These are phyloP conservation scores for Pseudogymnoascus verrucosus DNA, from an alignment of 2,329 filamentous ascomycete genomes.

Conservation along the genomic window DNA sequence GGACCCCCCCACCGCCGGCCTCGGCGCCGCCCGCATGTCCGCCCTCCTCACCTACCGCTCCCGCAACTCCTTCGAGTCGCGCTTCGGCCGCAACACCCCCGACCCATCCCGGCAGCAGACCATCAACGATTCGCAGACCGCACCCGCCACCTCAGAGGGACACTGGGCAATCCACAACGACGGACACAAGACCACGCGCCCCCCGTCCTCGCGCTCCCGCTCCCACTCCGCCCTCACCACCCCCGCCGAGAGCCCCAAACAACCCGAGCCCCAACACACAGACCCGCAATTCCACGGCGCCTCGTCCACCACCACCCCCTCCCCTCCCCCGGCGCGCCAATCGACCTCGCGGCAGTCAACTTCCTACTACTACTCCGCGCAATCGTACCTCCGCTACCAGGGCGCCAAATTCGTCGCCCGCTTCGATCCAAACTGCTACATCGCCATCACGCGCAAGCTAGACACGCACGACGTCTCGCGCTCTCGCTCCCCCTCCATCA, in stretches of 20 bases:
- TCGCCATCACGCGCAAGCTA: constrained; percentile 94
- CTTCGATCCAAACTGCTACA: constrained; percentile 98
- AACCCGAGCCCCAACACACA: constrained; percentile 30
- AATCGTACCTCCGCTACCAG: constrained; percentile 95
- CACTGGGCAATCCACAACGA: constrained; percentile 81
- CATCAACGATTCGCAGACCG: constrained; percentile 61
- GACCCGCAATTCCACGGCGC: constrained; percentile 68
- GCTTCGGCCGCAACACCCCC: constrained; percentile 88
- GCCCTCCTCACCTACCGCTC: constrained; percentile 93
- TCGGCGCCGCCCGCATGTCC: constrained; percentile 94
- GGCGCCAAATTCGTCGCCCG: constrained; percentile 93
- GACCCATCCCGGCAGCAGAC: constrained; percentile 77
- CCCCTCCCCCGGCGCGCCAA: constrained; percentile 32
- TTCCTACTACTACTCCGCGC: constrained; percentile 92
- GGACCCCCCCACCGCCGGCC: constrained; percentile 76
- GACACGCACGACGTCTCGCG: constrained; percentile 94
- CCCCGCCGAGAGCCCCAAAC: neutral
- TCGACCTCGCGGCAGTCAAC: constrained; percentile 33
- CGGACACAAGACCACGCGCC: constrained; percentile 58
- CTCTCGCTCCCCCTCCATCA: constrained; percentile 52
- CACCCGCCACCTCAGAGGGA: constrained; percentile 48
- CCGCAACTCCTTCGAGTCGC: constrained; percentile 90
- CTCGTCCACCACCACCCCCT: constrained; percentile 39
- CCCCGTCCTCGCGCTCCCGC: constrained; percentile 37
- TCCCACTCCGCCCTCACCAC: constrained; percentile 24